These are phyloP conservation scores for Takashimella tepidaria DNA, from an alignment of 1,284 basidiomycete genomes.

Conservation along the genomic window DNA sequence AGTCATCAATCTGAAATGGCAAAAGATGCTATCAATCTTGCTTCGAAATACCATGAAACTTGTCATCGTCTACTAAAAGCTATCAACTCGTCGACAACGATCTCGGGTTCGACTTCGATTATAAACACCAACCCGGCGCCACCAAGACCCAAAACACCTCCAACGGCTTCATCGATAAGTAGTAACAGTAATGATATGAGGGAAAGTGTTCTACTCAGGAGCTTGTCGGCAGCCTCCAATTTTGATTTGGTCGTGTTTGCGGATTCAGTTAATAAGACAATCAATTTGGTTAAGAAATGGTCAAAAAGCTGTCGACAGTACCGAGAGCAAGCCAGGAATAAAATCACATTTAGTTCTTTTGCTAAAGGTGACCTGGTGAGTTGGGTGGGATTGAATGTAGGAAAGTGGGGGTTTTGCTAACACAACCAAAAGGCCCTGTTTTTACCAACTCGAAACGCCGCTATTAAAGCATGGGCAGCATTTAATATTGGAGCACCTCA, in stretches of 20 bases:
- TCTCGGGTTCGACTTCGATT: constrained; percentile 32
- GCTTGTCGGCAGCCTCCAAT: constrained; percentile 47
- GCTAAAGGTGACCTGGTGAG: constrained; percentile 76
- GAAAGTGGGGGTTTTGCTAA: constrained; percentile 2
- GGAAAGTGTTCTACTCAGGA: constrained; percentile 32
- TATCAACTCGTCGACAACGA: constrained; percentile 43
- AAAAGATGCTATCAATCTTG: constrained; percentile 39
- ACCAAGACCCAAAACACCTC: constrained; percentile 11
- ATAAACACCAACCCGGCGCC: no score
- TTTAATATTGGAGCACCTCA: constrained; percentile 96
- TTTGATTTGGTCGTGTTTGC: constrained; percentile 80
- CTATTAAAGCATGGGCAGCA: constrained; percentile 92
- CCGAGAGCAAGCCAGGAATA: constrained; percentile 82
- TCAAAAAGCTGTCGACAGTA: constrained; percentile 94
- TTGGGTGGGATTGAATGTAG: not conserved
- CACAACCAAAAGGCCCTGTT: constrained; percentile 67
- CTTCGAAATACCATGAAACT: constrained; percentile 40
- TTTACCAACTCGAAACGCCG: constrained; percentile 86
- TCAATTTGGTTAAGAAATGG: constrained; percentile 86
- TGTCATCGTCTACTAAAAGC: constrained; percentile 35
- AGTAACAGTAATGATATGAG: constrained; percentile 21
- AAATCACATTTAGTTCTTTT: constrained; percentile 91
- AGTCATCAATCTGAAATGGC: constrained; percentile 32
- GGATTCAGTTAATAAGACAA: constrained; percentile 72
- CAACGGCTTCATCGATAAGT: not conserved